A percentile compares a stretch with the other conserved stretches of the same genome.
Evolutionary conservation across 805 yeast genomes (phyloP).

Genomic region (Candida yuanshanica): DNA sequence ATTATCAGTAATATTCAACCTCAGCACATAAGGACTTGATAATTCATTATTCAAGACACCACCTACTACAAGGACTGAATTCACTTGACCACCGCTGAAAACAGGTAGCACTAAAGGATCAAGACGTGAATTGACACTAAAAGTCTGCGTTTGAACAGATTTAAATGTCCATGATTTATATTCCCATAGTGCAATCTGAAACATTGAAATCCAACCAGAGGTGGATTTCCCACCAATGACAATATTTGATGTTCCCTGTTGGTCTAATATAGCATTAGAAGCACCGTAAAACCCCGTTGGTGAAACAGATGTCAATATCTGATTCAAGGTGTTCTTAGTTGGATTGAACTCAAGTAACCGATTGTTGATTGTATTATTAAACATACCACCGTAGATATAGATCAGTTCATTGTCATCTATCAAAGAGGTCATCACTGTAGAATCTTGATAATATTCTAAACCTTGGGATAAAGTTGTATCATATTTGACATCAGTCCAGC

Average conservation of each 20-base stretch:
- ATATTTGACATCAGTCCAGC: conserved; percentile 14
- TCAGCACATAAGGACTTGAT: conserved; percentile 25
- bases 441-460: conserved; percentile 15
- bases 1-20: conserved; percentile 16
- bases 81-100: conserved; percentile 28
- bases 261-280: conserved; percentile 30
- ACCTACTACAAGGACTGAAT: conserved; percentile 49
- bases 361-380: conserved; percentile 26
- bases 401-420: conserved; percentile 31
- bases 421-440: conserved; percentile 38
- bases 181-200: conserved; percentile 71
- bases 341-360: conserved; percentile 43
- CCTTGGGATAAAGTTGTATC: conserved; percentile 10
- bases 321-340: conserved; percentile 26
- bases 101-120: conserved; percentile 51
- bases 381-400: conserved; percentile 51
- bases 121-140: conserved; percentile 46
- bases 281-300: conserved; percentile 56
- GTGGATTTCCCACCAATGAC: conserved; percentile 62
- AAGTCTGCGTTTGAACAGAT: conserved; percentile 26
- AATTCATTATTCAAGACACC: conserved; percentile 48
- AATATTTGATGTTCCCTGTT: conserved; percentile 41
- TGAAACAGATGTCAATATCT: conserved; percentile 42
- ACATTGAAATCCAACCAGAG: conserved; percentile 66
- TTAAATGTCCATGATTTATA: conserved; percentile 63